Evolutionary conservation across 1,284 basidiomycete genomes (phyloP), one percentile per base, ranked within the genome.

Genomic region (Boletus smithii): DNA sequence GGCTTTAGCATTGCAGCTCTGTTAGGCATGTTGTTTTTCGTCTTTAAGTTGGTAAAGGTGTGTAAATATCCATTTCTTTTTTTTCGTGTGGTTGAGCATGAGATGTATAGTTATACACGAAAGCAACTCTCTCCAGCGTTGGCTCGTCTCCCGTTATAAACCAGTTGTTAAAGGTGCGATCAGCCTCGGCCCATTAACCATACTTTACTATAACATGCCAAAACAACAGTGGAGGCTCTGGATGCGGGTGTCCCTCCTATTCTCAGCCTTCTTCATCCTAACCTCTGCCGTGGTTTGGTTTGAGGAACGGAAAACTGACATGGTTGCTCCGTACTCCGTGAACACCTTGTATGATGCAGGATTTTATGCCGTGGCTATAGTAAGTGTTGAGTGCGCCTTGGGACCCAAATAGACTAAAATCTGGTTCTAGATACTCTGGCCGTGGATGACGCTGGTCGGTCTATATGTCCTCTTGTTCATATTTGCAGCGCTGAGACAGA

Each of bases 211-310:
- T 23, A 43, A 31, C 17, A 30, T 9, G 24, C 24, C 8, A 36
- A 24, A 8, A 16, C n/a, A 24, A 23, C 41, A 79, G 75, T 61
- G 79, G 42, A 71, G 77, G 8, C 67, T 81, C 8, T 61, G 73
- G 17, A 72, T 81, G 47, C 75, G 72, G 4, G 77, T 76, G 9
- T 65, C 63, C 42, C 59, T 81, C 11, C 77, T 81, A 41, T 66
- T 81, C 8, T 66, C 77, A 2, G 63, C 69, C 8, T 81, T 81
- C 60, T 80, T 81, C 57, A 67, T 70, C 5, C 48, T 80, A 13
- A 70, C 73, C 2, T 71, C 74, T 16, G 68, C 73, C 8, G 72
- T 65, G 1, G 63, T 80, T 44, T 82, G 79, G 78, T 69, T 79
- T 29, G 70, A 74, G 53, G 77, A 78, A 59, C 68, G 79, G 4